These are phyloP conservation scores for Kurtzmaniella fragi DNA, from an alignment of 805 yeast species.

Conservation along the genomic window DNA sequence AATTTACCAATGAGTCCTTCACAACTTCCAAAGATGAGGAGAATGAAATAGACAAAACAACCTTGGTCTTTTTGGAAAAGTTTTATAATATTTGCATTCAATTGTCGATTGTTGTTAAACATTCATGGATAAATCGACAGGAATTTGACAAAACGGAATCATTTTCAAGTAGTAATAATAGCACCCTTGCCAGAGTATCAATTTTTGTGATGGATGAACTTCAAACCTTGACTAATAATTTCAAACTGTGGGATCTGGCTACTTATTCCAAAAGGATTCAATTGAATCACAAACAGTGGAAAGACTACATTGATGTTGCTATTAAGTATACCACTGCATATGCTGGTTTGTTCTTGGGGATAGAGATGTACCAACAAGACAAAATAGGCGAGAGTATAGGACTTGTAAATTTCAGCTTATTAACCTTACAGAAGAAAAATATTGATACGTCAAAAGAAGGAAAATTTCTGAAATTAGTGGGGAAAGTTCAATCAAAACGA, in stretches of 20 bases:
- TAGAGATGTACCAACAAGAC: constrained; percentile 41
- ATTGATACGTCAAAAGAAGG: constrained; percentile 4
- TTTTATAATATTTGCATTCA: constrained; percentile 30
- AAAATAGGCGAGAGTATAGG: constrained; percentile 45
- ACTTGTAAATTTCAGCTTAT: constrained; percentile 30
- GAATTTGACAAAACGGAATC: constrained; percentile 14
- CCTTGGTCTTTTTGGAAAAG: constrained; percentile 14
- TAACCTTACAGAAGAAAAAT: constrained; percentile 32
- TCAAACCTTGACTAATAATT: constrained; percentile 14
- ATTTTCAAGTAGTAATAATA: constrained; percentile 22
- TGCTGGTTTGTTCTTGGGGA: constrained; percentile 39
- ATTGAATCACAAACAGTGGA: constrained; percentile 16
- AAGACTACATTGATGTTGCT: constrained; percentile 23
- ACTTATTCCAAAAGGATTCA: constrained; percentile 3
- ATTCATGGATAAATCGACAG: constrained; percentile 31
- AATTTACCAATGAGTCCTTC: constrained; percentile 16
- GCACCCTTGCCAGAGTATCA: constrained; percentile 42
- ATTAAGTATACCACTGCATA: constrained; percentile 36
- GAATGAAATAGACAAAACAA: constrained; percentile 2
- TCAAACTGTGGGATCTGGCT: constrained; percentile 1
- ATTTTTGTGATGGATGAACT: constrained; percentile 34
- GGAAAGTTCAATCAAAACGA: constrained; percentile 22
- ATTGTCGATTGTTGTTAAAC: constrained; percentile 34
- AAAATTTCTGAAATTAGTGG: constrained; percentile 13
- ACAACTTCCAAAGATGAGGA: neutral